A percentile compares a stretch with the other conserved stretches of the same genome.
Evolutionary conservation across 2,329 filamentous ascomycete species (phyloP).

Genomic region (Botryotinia narcissicola): DNA sequence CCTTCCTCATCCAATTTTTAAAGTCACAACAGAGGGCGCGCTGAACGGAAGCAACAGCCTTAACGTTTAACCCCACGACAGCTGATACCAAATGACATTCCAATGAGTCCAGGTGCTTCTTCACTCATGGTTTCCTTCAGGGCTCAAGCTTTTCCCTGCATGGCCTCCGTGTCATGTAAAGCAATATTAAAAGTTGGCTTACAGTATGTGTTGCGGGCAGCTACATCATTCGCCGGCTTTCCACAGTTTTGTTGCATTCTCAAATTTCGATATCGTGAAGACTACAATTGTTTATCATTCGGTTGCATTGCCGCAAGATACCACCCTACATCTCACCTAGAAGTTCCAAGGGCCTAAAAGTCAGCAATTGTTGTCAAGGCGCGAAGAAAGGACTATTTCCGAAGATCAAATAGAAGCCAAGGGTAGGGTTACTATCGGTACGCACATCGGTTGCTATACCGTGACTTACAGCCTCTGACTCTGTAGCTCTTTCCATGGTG

Average conservation of each 20-base stretch:
- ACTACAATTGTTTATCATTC: not conserved
- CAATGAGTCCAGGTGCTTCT: not conserved
- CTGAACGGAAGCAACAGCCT: conserved; percentile 14
- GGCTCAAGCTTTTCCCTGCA: conserved; percentile 10
- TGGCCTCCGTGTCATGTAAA: not conserved
- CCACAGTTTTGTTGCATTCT: conserved; percentile 2
- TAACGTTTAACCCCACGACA: conserved; percentile 13
- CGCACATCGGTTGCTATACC: not conserved
- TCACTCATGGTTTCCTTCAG: not conserved
- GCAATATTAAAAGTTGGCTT: not conserved
- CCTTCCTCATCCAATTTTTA: conserved; percentile 10
- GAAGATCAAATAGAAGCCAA: not conserved
- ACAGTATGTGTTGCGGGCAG: not conserved
- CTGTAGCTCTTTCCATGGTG: not conserved
- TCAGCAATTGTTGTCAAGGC: conserved; percentile 13
- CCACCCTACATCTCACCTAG: conserved; percentile 13
- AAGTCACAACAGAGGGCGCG: conserved; percentile 17
- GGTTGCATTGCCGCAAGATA: not conserved
- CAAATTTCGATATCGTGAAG: not conserved
- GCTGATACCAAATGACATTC: conserved; percentile 6
- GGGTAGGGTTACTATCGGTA: not conserved
- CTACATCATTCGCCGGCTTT: conserved; percentile 5
- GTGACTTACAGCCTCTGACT: not conserved
- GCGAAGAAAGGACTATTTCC: not conserved
- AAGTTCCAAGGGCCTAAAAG: not conserved